phyloP scores from a whole-genome alignment of 2,329 filamentous ascomycete genomes.

The Hypoxylon sp. region DNA sequence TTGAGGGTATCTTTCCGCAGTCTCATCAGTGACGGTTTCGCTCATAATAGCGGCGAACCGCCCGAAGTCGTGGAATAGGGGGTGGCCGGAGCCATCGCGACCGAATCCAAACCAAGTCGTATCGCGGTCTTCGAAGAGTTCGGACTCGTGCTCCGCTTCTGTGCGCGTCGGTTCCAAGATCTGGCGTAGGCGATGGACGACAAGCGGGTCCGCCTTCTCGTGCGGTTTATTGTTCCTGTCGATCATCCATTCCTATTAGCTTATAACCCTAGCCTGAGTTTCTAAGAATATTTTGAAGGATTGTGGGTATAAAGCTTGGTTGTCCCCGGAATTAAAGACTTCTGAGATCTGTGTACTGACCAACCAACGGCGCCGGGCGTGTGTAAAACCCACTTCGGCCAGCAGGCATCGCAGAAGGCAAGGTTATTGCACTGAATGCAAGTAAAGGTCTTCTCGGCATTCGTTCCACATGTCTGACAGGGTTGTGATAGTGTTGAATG shows the following conservation, averaged over 20 bases:
- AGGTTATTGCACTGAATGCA: conserved; percentile 54
- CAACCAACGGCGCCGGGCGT: conserved; percentile 49
- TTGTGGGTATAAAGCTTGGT: conserved; percentile 3
- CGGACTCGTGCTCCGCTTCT: conserved; percentile 50
- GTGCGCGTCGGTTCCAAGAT: conserved; percentile 51
- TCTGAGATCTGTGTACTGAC: conserved; percentile 43
- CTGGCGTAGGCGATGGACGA: conserved; percentile 50
- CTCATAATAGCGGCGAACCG: conserved; percentile 59
- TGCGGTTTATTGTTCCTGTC: conserved; percentile 52
- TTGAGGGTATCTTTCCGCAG: conserved; percentile 52
- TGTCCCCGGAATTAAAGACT: conserved; percentile 29
- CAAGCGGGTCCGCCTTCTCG: conserved; percentile 50
- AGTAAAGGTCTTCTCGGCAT: conserved; percentile 47
- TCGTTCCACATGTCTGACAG: conserved; percentile 51
- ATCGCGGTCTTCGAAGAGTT: conserved; percentile 51
- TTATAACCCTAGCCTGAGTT: conserved; percentile 8
- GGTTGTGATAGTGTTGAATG: conserved; percentile 44
- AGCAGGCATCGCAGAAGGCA: conserved; percentile 51
- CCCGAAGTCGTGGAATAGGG: conserved; percentile 53
- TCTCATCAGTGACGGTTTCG: conserved; percentile 48
- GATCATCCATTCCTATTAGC: conserved; percentile 39
- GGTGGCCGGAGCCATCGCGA: conserved; percentile 49
- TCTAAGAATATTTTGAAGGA: neutral
- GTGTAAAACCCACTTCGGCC: conserved; percentile 52
- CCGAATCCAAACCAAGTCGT: conserved; percentile 53